Conservation (phyloP, 1,284 basidiomycete species). For the Phellopilus nigrolimitatus region DNA sequence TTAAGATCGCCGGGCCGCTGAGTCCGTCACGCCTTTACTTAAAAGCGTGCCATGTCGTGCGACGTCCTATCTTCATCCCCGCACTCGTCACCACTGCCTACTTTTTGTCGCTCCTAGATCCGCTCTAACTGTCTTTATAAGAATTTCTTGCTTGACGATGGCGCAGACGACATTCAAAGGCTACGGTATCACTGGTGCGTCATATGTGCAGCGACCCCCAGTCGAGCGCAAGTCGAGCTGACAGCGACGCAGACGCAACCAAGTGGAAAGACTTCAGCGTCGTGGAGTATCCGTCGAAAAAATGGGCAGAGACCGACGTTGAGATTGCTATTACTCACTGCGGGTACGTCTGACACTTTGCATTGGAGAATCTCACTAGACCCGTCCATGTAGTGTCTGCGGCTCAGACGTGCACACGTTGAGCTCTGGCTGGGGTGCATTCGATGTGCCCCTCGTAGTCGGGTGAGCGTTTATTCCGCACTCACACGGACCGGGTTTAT, state of each 20-base stretch:
- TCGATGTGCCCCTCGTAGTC: constrained; percentile 37
- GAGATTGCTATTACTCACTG: constrained; percentile 37
- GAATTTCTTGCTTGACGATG: constrained; percentile 1
- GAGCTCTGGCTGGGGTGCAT: constrained; percentile 44
- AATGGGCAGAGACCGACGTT: constrained; percentile 31
- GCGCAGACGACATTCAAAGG: constrained; percentile 19
- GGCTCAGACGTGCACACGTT: constrained; percentile 54
- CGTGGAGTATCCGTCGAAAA: constrained; percentile 27
- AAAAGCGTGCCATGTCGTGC: not conserved
- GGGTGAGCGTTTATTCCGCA: constrained; percentile 25
- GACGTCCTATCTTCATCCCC: not conserved
- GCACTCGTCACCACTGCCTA: not conserved
- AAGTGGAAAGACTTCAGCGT: constrained; percentile 19
- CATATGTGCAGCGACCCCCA: not conserved
- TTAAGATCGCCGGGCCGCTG: constrained; percentile 29
- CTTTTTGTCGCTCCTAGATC: not conserved
- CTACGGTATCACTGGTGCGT: constrained; percentile 18
- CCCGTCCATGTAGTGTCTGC: constrained; percentile 30
- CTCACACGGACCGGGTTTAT: not conserved
- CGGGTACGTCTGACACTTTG: constrained; percentile 21
- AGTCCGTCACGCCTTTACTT: no score
- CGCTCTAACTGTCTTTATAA: not conserved
- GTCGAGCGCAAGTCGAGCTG: not conserved
- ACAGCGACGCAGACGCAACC: constrained; percentile 3
- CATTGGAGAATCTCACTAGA: not conserved